Conservation (phyloP, 768 basidiomycete species). For the Leucocoprinus leucothites region DNA sequence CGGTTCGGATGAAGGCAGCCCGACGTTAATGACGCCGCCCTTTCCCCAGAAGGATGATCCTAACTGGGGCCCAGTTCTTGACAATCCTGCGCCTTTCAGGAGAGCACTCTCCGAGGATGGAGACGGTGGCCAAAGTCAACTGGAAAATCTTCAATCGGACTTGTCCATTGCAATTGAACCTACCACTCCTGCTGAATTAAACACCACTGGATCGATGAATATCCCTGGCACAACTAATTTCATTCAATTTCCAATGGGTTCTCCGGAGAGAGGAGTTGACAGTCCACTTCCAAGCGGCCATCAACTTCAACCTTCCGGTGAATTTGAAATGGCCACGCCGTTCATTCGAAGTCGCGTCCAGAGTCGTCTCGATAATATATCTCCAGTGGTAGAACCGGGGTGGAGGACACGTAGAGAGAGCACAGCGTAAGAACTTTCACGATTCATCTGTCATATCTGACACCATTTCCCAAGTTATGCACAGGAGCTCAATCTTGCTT, state of each 20-base stretch:
- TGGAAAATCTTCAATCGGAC: constrained; percentile 34
- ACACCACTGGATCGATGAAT: constrained; percentile 52
- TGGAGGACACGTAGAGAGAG: constrained; percentile 90
- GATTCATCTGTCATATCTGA: constrained; percentile 10
- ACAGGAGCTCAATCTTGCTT: constrained; percentile 78
- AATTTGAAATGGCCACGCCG: constrained; percentile 69
- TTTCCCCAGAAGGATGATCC: constrained; percentile 38
- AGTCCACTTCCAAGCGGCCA: constrained; percentile 13
- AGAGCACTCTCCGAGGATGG: constrained; percentile 76
- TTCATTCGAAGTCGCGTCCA: constrained; percentile 85
- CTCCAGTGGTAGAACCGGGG: constrained; percentile 53
- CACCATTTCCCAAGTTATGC: constrained; percentile 53
- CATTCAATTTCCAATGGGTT: constrained; percentile 78
- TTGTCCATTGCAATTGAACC: constrained; percentile 32
- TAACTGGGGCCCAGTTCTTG: constrained; percentile 44
- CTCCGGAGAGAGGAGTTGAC: constrained; percentile 52
- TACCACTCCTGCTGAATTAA: constrained; percentile 38
- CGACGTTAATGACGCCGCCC: constrained; percentile 48
- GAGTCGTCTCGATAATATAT: constrained; percentile 63
- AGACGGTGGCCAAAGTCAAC: constrained; percentile 47
- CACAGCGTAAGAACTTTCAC: constrained; percentile 63
- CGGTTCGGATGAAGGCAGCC: constrained; percentile 54
- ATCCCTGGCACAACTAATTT: constrained; percentile 58
- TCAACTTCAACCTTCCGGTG: constrained; percentile 63
- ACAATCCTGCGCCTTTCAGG: constrained; percentile 73